These are phyloP conservation scores for Stevia rebaudiana DNA, from an alignment of 140 eudicot genomes.

Conservation along the genomic window DNA sequence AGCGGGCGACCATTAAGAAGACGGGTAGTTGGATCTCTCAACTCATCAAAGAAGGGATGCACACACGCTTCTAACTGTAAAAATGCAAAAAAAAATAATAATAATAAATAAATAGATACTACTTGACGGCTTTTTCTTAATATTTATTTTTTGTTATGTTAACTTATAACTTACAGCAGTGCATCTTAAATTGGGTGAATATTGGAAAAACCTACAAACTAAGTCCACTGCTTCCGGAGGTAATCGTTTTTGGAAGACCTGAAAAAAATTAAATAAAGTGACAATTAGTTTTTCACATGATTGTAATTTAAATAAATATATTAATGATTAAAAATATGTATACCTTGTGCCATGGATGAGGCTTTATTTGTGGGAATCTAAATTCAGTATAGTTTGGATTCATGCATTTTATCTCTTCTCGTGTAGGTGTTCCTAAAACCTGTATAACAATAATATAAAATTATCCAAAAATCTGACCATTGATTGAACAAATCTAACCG, in stretches of 20 bases:
- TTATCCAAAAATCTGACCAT: too few relatives aligned
- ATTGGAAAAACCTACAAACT: constrained; percentile 92
- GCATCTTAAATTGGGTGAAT: constrained; percentile 88
- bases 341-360: constrained; percentile 98
- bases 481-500: too few relatives aligned
- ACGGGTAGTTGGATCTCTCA: constrained; percentile 75
- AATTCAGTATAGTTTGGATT: constrained; percentile 90
- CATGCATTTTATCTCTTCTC: constrained; percentile 94
- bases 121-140: neutral
- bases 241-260: constrained; percentile 66
- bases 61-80: constrained; percentile 91
- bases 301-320: neutral
- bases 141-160: neutral
- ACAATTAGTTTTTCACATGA: neutral
- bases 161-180: constrained; percentile 41
- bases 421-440: constrained; percentile 95
- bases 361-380: constrained; percentile 92
- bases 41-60: constrained; percentile 89
- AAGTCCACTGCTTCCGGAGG: constrained; percentile 98
- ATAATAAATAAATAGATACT: neutral
- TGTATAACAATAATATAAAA: constrained; percentile 25
- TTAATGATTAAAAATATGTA: neutral
- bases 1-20: constrained; percentile 96
- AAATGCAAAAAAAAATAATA: neutral
- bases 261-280: constrained; percentile 16